These are phyloP conservation scores for Platismatia glauca DNA, from an alignment of 495 filamentous ascomycete species.

Conservation along the genomic window DNA sequence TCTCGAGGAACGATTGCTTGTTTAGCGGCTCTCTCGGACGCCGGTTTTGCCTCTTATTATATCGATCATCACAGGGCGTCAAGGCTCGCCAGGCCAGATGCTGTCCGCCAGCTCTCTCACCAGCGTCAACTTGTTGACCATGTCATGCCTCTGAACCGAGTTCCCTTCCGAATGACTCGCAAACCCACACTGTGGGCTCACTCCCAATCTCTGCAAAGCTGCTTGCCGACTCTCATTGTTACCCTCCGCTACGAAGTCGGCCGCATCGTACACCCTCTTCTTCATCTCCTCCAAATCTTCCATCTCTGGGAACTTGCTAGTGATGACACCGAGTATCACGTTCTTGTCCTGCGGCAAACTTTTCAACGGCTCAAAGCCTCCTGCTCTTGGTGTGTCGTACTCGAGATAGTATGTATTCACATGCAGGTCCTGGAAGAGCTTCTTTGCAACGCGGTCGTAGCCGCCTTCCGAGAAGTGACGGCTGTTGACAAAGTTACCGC, in stretches of 20 bases:
- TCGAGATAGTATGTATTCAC: slow-evolving; percentile 77
- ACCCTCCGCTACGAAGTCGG: slow-evolving; percentile 62
- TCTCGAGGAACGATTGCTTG: too few relatives aligned
- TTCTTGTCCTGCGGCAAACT: slow-evolving; percentile 63
- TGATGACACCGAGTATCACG: slow-evolving; percentile 68
- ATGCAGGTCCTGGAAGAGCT: slow-evolving; percentile 67
- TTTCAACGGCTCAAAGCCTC: slow-evolving; percentile 70
- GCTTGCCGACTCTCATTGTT: slow-evolving; percentile 52
- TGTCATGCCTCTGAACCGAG: slow-evolving; percentile 52
- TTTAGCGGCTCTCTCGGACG: neutral
- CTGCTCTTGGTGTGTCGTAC: slow-evolving; percentile 67
- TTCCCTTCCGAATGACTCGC: slow-evolving; percentile 64
- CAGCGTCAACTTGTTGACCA: slow-evolving; percentile 60
- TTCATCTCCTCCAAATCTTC: too few relatives aligned
- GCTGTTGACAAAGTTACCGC: slow-evolving; percentile 69
- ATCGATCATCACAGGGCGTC: neutral
- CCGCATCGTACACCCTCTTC: slow-evolving; percentile 55
- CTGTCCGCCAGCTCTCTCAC: slow-evolving; percentile 62
- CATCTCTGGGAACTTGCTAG: slow-evolving; percentile 61
- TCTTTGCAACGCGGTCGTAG: slow-evolving; percentile 71
- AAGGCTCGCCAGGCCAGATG: slow-evolving; percentile 62
- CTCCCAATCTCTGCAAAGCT: slow-evolving; percentile 57
- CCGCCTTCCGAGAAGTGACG: slow-evolving; percentile 74
- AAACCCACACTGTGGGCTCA: slow-evolving; percentile 77
- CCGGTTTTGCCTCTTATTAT: too few relatives aligned